These are phyloP conservation scores for Pseudocercospora pini-densiflorae DNA, from an alignment of 2,329 filamentous ascomycete species.

Conservation along the genomic window DNA sequence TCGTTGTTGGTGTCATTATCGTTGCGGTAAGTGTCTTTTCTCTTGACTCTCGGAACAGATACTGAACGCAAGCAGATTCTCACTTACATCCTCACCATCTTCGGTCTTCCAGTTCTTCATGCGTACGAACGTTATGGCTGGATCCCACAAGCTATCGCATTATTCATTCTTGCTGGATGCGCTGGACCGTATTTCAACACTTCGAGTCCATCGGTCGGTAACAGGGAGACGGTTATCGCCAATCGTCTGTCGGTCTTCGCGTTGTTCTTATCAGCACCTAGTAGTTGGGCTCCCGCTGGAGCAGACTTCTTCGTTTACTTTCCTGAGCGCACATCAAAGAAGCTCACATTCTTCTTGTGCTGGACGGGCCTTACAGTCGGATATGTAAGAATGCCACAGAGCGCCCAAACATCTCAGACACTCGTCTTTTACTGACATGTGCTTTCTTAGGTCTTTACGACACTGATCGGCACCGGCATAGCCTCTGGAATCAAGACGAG, in stretches of 20 bases:
- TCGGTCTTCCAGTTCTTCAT: slow-evolving; percentile 43
- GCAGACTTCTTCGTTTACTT: slow-evolving; percentile 52
- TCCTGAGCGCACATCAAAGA: slow-evolving; percentile 42
- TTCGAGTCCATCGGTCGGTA: slow-evolving; percentile 34
- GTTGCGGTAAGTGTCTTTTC: slow-evolving; percentile 12
- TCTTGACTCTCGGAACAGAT: neutral
- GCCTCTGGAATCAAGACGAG: slow-evolving; percentile 27
- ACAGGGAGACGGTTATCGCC: slow-evolving; percentile 38
- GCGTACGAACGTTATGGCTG: slow-evolving; percentile 49
- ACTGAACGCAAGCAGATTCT: slow-evolving; percentile 15
- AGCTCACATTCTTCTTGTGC: slow-evolving; percentile 45
- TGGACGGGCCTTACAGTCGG: slow-evolving; percentile 41
- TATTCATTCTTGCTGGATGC: slow-evolving; percentile 47
- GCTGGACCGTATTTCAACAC: slow-evolving; percentile 47
- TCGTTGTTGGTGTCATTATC: slow-evolving; percentile 64
- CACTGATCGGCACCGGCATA: slow-evolving; percentile 47
- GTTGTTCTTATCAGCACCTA: slow-evolving; percentile 20
- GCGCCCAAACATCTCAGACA: too few species aligned
- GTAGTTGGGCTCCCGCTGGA: slow-evolving; percentile 39
- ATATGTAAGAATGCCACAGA: slow-evolving; percentile 26
- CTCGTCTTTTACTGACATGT: neutral
- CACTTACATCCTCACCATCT: slow-evolving; percentile 21
- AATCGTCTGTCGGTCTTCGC: slow-evolving; percentile 39
- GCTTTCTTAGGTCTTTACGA: slow-evolving; percentile 31
- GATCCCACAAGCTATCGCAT: slow-evolving; percentile 46